Base-by-base conservation (phyloP, 345 rosid species). In the Gossypium ekmanianum region DNA sequence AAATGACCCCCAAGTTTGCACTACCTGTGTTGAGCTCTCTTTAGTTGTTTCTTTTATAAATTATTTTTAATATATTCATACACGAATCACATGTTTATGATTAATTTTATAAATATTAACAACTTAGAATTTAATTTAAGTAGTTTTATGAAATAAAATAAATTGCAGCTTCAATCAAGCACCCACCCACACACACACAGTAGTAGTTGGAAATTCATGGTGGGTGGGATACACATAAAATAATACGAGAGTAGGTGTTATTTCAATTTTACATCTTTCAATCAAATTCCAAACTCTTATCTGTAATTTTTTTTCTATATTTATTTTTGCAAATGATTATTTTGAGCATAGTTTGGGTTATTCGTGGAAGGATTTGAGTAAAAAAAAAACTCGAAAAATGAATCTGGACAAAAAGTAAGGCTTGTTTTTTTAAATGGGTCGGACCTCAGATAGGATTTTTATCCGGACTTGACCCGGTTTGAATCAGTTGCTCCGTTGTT, bases 371-470 rank as follows among this genome's bases (percentile, higher is more conserved):
- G 39, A 4, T 29, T 29, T 29, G 5, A 4, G 39, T 4, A 4
- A 29, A 29, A 29, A 29, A 29, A 29, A 4, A 29, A 29, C 0
- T 29, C 6, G 0, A 29, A 4, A 29, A 29, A 0, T 29, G 1
- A 0, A 29, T 29, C 0, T 4, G 0, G 39, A 4, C 1, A 29
- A 29, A 29, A 29, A 4, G 6, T 29, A 29, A 29, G 5, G 0
- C 0, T 4, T 29, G 39, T 4, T 0, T 29, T 29, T 29, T 4
- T 29, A 29, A 29, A 29, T 29, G 6, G 1, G 39, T 29, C 5
- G 0, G 41, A 5, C 0, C 0, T 34, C 1, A 5, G 0, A 1
- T 5, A 34, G 0, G 1, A 4, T 34, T 34, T 34, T 34, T 34
- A 34, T 34, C 0, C 41, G 0, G 41, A 5, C 7, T 34, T 5